Evolutionary conservation across 2,329 filamentous ascomycete species (phyloP), one percentile per base, ranked within the genome.

Genomic region (Aspergillus ustus): DNA sequence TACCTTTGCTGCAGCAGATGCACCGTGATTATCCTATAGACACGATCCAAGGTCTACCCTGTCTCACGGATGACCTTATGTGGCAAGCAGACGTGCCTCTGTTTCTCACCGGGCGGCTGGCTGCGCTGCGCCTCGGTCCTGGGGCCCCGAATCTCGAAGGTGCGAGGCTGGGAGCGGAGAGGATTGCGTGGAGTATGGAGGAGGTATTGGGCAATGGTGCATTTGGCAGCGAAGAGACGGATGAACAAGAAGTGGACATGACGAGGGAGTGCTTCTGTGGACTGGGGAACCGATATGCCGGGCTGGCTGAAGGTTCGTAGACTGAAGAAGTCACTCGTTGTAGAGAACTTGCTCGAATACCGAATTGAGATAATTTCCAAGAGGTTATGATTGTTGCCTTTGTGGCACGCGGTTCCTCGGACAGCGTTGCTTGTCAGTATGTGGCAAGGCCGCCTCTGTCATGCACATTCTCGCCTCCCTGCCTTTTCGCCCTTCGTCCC

Each of bases 131-230:
- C 60, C 77, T 94, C 0, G 91, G 91, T 0, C 91, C 91, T 11
- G 89, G 87, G 0, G 89, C 89, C 1, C 86, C 85, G 0, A 93
- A 93, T 72, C 78, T 93, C 3, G 90, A 90, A 29, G 91, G 91
- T 0, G 90, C 90, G 3, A 84, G 91, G 65, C 72, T 88, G 28
- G 90, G 90, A 0, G 90, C 91, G 0, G 91, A 93, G 77, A 83
- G 91, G 53, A 86, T 92, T 51, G 86, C 87, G 0, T 91, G 89
- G 88, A 86, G 85, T 1, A 82, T 92, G 53, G 84, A 90, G 66
- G 87, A 90, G 63, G 70, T 86, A 11, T 63, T 88, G 46, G 78
- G 73, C 25, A 44, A 43, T 7, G 11, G 17, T 37, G 34, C 28
- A 49, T 57, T 57, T 44, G 73, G 68, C 45, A 65, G 58, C 13